Conservation (phyloP, 2,329 filamentous ascomycete species). For the Fusarium marasasianum region DNA sequence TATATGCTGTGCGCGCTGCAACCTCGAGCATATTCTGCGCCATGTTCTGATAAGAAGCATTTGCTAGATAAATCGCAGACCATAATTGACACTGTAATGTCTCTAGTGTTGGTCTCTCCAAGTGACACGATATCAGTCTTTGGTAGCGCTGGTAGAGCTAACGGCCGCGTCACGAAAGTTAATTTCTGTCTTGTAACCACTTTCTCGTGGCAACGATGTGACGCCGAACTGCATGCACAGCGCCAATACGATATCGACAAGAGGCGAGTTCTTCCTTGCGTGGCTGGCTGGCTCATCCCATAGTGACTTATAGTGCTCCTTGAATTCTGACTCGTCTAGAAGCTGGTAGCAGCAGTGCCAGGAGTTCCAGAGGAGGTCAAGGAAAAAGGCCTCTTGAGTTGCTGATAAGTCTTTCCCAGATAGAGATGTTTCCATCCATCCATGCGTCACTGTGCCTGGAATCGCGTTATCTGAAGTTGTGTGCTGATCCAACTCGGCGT, state of each 20-base stretch:
- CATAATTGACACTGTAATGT: not conserved
- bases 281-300: rapidly evolving
- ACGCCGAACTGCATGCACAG: not conserved
- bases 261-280: not conserved
- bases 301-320: not conserved
- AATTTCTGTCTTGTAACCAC: not conserved
- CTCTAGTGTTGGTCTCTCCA: not conserved
- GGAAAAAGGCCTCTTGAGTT: not conserved
- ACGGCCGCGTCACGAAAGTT: not conserved
- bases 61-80: not conserved
- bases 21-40: not conserved
- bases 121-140: not conserved
- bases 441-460: rapidly evolving
- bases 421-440: not conserved
- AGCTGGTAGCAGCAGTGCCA: conserved; percentile 3
- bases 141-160: not conserved
- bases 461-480: rapidly evolving
- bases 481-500: not conserved
- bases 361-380: not conserved
- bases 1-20: not conserved
- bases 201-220: not conserved
- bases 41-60: not conserved
- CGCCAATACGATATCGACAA: not conserved
- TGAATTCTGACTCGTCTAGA: not conserved
- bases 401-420: not conserved